Conservation (phyloP, 768 basidiomycete species). For the Boletus sp. region DNA sequence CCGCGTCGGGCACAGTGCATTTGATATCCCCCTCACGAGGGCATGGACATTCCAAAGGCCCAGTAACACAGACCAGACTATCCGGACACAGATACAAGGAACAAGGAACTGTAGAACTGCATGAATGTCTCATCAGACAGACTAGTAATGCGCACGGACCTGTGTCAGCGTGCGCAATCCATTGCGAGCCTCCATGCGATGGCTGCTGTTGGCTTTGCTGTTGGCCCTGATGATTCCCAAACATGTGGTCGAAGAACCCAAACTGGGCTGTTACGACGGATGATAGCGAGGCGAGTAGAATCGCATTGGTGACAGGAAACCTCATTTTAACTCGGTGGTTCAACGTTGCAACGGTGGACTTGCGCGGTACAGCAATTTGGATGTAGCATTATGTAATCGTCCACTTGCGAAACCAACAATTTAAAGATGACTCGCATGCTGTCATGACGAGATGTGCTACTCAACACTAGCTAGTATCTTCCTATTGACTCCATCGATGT, state of each 20-base stretch:
- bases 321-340: slow-evolving; percentile 11
- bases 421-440: too few relatives aligned
- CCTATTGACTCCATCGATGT: too few relatives aligned
- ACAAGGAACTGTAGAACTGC: slow-evolving; percentile 56
- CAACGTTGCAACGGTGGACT: neutral
- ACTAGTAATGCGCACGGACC: slow-evolving; percentile 39
- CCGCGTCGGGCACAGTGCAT: slow-evolving; percentile 64
- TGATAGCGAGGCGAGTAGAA: slow-evolving; percentile 22
- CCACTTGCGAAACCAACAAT: too few relatives aligned
- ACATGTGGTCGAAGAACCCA: slow-evolving; percentile 77
- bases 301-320: neutral
- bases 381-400: slow-evolving; percentile 2
- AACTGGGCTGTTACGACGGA: slow-evolving; percentile 60
- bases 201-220: slow-evolving; percentile 54
- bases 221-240: slow-evolving; percentile 46
- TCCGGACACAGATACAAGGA: slow-evolving; percentile 72
- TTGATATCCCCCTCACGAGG: slow-evolving; percentile 73
- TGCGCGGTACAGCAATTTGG: neutral
- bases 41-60: slow-evolving; percentile 68
- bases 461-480: too few relatives aligned
- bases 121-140: neutral
- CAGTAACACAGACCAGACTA: slow-evolving; percentile 61
- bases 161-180: slow-evolving; percentile 61
- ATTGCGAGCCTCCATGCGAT: slow-evolving; percentile 49
- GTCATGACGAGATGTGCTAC: too few relatives aligned